Conservation (phyloP, 495 filamentous ascomycete genomes). For the Neurospora tetrasperma region DNA sequence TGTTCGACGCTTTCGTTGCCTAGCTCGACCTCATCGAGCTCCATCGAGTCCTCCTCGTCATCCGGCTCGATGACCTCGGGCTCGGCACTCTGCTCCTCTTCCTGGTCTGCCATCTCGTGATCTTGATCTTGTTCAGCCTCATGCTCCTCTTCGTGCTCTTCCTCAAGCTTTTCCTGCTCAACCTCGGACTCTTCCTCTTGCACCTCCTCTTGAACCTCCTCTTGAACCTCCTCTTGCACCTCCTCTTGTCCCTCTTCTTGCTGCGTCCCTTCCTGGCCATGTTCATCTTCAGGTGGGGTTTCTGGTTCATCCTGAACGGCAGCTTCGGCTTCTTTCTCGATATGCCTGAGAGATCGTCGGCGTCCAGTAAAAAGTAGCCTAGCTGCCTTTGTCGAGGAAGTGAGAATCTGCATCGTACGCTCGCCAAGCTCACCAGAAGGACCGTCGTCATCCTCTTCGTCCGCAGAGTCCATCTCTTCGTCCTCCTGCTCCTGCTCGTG, state of each 20-base stretch:
- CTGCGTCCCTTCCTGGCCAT: neutral
- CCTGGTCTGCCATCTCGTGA: neutral
- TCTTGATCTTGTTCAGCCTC: neutral
- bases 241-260: neutral
- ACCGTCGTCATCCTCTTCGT: conserved; percentile 3
- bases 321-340: neutral
- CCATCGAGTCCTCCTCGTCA: neutral
- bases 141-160: neutral
- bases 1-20: conserved; percentile 6
- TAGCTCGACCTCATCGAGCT: conserved; percentile 13
- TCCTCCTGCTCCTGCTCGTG: neutral
- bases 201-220: neutral
- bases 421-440: neutral
- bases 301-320: neutral
- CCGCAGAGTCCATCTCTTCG: conserved; percentile 1
- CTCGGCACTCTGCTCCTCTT: neutral
- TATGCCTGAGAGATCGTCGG: neutral
- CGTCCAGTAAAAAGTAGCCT: neutral
- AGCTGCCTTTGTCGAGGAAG: neutral
- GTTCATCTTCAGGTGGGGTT: neutral
- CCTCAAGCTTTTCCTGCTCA: neutral
- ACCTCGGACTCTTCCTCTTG: neutral
- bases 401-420: neutral
- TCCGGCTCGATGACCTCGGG: neutral
- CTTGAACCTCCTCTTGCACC: neutral